phyloP scores from a whole-genome alignment of 116 monocot genomes.

The Dioscorea cayenensis region DNA sequence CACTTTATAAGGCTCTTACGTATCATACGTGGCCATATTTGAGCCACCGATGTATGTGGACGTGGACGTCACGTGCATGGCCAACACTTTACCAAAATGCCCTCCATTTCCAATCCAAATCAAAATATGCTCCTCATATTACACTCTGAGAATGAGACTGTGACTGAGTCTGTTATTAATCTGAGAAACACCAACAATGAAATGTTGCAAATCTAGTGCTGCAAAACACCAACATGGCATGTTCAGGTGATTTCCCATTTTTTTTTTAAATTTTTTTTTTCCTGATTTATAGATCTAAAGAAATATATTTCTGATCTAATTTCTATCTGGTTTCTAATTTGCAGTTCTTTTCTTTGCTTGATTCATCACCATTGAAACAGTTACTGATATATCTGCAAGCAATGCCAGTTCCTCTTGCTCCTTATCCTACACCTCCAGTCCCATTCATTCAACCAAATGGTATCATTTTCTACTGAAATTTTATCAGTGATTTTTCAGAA shows the following conservation, averaged over 20 bases:
- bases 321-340: neutral
- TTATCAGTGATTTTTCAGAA: too few species aligned
- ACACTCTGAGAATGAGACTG: too few species aligned
- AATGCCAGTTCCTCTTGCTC: conserved; percentile 1
- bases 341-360: neutral
- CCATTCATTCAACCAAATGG: neutral
- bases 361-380: neutral
- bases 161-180: neutral
- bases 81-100: neutral
- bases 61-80: neutral
- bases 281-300: neutral
- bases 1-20: neutral
- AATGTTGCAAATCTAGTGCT: neutral
- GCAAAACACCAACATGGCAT: neutral
- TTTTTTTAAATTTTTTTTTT: neutral
- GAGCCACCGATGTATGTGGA: neutral
- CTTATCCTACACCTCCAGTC: neutral
- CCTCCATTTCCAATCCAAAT: too few species aligned
- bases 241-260: neutral
- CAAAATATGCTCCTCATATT: too few species aligned
- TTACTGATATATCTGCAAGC: neutral
- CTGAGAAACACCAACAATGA: neutral
- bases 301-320: neutral
- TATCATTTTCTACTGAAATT: neutral
- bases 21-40: neutral